Base-by-base conservation (phyloP, 805 yeast species). In the Ogataea kodamae region DNA sequence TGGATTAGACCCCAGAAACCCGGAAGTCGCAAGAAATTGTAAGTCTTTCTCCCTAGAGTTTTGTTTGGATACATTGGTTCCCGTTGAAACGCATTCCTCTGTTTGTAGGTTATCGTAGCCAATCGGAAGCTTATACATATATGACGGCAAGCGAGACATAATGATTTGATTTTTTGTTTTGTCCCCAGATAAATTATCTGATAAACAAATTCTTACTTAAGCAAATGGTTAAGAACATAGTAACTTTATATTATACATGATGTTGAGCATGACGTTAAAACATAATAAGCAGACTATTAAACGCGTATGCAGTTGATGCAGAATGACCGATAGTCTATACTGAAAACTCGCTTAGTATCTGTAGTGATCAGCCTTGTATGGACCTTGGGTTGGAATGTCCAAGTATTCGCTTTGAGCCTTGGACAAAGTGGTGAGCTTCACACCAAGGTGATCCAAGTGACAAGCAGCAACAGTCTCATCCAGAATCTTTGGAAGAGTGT, bases 391-490 rank as follows among this genome's bases (percentile, higher is more conserved):
- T 60, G 96, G 90, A 54, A 92, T 70, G 61, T 90, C 89, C 65
- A 90, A 81, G 82, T 90, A 90, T 52, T 88, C 96, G 56, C 96
- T 76, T 78, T 90, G 98, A 53, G 65, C 87, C 35, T 67, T 50
- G 50, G 88, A 64, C 64, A 90, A 81, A 49, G 68, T 68, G 55
- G 95, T 74, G 64, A 90, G 81, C 66, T 75, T 78, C 55, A 80
- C 97, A 67, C 92, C 95, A 62, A 90, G 78, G 74, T 92, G 95
- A 64, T 70, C 86, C 70, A 90, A 81, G 74, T 90, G 98, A 67
- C 88, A 82, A 65, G 83, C 85, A 56, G 98, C 98, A 56, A 90
- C 98, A 56, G 95, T 85, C 80, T 90, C 98, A 69, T 90, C 98
- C 70, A 90, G 79, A 60, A 90, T 79, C 83, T 90, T 90, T 76